Conservation (phyloP, 257 asterid genomes). For the Salvia splendens region DNA sequence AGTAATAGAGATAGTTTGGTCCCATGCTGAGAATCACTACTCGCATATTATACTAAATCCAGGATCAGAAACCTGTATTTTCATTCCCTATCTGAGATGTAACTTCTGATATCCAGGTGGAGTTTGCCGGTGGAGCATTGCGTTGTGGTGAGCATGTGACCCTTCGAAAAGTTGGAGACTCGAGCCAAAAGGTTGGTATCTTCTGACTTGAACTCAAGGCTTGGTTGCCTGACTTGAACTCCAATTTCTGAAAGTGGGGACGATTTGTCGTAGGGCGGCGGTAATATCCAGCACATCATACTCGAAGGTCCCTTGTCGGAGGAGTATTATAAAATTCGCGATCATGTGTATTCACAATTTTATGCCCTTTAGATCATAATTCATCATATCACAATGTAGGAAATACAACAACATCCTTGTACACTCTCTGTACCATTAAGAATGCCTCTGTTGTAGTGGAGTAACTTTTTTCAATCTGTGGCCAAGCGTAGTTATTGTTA, state of each 20-base stretch:
- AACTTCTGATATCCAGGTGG: slow-evolving; percentile 50
- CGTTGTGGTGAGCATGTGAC: slow-evolving; percentile 82
- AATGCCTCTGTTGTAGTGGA: background rate
- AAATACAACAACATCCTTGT: background rate
- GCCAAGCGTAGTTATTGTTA: too few species aligned
- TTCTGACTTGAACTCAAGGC: background rate
- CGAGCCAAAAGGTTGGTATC: slow-evolving; percentile 78
- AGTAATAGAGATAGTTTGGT: background rate
- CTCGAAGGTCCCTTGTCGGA: slow-evolving; percentile 96
- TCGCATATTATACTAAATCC: background rate
- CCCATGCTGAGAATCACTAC: too few species aligned
- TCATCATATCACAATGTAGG: background rate
- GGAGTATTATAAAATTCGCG: slow-evolving; percentile 84
- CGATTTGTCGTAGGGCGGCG: slow-evolving; percentile 61
- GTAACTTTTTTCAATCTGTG: background rate
- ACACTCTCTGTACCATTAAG: background rate
- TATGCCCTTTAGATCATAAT: slow-evolving; percentile 56
- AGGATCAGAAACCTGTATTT: too few species aligned
- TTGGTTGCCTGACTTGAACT: background rate
- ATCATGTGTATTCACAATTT: slow-evolving; percentile 80
- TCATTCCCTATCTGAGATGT: background rate
- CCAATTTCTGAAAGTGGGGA: slow-evolving; percentile 19
- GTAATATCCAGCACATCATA: slow-evolving; percentile 75
- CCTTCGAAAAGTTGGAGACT: slow-evolving; percentile 84
- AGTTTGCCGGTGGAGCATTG: slow-evolving; percentile 59